Base-by-base conservation (phyloP, 495 filamentous ascomycete species). In the Hypoxylon trugodes region DNA sequence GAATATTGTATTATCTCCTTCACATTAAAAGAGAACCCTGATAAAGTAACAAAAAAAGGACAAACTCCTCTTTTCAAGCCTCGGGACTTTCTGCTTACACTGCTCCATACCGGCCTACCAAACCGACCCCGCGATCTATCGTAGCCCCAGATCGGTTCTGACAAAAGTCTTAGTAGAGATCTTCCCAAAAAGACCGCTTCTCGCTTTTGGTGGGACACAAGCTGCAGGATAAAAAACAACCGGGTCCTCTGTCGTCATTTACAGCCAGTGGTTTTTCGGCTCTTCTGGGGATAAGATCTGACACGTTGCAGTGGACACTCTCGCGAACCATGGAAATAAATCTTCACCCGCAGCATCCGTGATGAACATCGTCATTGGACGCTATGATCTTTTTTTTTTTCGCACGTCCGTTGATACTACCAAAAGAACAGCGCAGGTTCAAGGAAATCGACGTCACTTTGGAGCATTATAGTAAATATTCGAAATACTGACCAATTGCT, bases 61-160 rank as follows among this genome's bases (percentile, higher is more conserved):
- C 26, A 26, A 45, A 43, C 6, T 12, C 22, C 10, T 47, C 22
- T 22, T 28, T 32, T 30, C 35, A 25, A 4, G 1, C 42, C 21
- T 6, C 19, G 15, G 10, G 1, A 36, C 35, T 6, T 16, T 33
- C 42, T 43, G 28, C 59, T 54, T 49, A 46, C 28, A 22, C n/a
- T n/a, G n/a, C n/a, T 40, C 22, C 24, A 35, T 10, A 47, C 47
- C 35, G 41, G 35, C 19, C 61, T 13, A 33, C 28, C 19, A 22
- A 26, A 12, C 58, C 64, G 40, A 61, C 64, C 64, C 64, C 64
- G 47, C 64, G 58, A 67, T 67, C 64, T 60, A 32, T 26, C 33
- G 40, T 54, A 30, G 28, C 33, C 18, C 24, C 42, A 58, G 64
- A 67, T 67, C 58, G 18, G 36, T 49, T 61, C 58, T 49, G 21